A percentile compares a stretch with the other conserved stretches of the same genome.
Conservation (phyloP, 768 basidiomycete genomes). For the Mycena latifolia region DNA sequence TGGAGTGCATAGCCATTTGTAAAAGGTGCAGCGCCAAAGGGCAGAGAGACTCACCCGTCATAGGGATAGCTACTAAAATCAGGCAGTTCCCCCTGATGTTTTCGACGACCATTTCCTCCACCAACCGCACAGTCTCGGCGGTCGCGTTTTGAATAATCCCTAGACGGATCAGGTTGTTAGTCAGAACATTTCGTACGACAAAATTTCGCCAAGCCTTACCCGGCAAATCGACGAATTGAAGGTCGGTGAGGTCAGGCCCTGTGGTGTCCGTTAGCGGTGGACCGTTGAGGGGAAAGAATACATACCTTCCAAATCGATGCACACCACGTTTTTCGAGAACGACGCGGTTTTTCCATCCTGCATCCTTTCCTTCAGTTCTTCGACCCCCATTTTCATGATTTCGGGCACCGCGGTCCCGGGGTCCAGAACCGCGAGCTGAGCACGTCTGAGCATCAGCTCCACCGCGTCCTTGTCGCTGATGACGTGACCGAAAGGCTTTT, state of each 20-base stretch:
- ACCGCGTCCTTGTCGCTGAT: constrained; percentile 52
- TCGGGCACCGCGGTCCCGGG: constrained; percentile 22
- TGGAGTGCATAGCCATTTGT: no score
- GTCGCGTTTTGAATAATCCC: constrained; percentile 65
- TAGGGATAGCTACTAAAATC: constrained; percentile 65
- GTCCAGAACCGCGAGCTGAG: constrained; percentile 58
- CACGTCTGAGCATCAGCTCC: constrained; percentile 58
- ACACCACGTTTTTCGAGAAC: constrained; percentile 58
- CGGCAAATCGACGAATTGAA: constrained; percentile 55
- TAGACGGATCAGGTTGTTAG: no score
- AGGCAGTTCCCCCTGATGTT: constrained; percentile 65
- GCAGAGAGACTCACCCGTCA: constrained; percentile 68
- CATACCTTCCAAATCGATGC: constrained; percentile 46
- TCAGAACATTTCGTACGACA: no score
- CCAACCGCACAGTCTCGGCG: constrained; percentile 53
- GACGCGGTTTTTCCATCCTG: constrained; percentile 3
- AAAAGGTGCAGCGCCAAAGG: no score
- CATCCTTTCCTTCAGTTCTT: constrained; percentile 20
- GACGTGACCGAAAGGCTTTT: constrained; percentile 39
- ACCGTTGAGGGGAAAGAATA: no score
- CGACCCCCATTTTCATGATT: constrained; percentile 32
- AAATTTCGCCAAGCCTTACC: constrained; percentile 42
- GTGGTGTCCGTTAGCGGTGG: no score
- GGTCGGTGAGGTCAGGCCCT: constrained; percentile 47
- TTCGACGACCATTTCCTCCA: constrained; percentile 60